phyloP scores from a whole-genome alignment of 352 stramenopile species.

The Phytophthora tubulina region DNA sequence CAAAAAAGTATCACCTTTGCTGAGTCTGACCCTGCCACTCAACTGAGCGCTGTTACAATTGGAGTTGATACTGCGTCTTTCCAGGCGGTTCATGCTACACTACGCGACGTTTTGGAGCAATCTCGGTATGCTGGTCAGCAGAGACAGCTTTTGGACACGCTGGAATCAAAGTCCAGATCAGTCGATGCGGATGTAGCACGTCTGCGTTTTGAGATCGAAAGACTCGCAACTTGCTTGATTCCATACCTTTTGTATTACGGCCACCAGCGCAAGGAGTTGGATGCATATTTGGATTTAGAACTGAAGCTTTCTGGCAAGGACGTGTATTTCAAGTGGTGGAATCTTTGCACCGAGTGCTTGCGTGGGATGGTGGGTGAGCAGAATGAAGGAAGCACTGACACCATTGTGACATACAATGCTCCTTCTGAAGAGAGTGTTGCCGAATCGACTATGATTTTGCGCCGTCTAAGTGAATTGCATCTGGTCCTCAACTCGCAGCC shows the following conservation, averaged over 20 bases:
- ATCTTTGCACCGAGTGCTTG: constrained; percentile 41
- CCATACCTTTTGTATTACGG: constrained; percentile 57
- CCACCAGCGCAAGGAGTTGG: constrained; percentile 45
- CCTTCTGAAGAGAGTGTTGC: constrained; percentile 32
- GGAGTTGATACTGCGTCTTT: constrained; percentile 41
- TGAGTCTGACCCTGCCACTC: constrained; percentile 14
- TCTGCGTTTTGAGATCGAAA: constrained; percentile 40
- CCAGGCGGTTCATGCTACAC: constrained; percentile 18
- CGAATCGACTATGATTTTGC: constrained; percentile 33
- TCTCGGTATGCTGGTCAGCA: constrained; percentile 24
- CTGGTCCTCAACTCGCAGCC: neutral
- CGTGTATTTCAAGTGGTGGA: constrained; percentile 61
- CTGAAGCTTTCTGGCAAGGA: constrained; percentile 39
- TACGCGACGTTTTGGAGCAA: constrained; percentile 21
- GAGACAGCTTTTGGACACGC: constrained; percentile 29
- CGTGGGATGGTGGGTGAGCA: constrained; percentile 8
- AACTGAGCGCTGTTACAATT: constrained; percentile 22
- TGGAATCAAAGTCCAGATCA: constrained; percentile 42
- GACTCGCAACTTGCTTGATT: constrained; percentile 38
- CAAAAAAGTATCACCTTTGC: constrained; percentile 40
- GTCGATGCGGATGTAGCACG: constrained; percentile 49
- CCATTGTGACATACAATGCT: neutral
- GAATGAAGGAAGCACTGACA: constrained; percentile 4
- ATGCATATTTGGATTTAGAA: constrained; percentile 46
- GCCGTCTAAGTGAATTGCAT: constrained; percentile 17